Base-by-base conservation (phyloP, 2,329 filamentous ascomycete species). In the Colletotrichum lindemuthianum region DNA sequence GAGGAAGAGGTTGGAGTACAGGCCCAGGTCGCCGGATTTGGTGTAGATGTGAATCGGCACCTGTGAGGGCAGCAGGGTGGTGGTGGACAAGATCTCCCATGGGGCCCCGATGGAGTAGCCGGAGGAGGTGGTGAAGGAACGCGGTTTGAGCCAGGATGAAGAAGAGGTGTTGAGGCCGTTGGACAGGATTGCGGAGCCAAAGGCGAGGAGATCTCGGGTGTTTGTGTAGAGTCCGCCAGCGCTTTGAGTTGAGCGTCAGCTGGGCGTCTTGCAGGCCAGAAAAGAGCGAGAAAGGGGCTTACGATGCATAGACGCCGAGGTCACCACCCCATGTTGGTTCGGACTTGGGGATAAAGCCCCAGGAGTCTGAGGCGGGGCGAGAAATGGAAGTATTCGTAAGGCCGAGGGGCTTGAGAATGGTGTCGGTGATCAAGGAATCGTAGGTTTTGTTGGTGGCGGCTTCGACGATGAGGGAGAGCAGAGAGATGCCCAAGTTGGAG, bases 61-160 rank as follows among this genome's bases (percentile, higher is more conserved):
- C 51, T 68, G 70, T 50, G 72, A 70, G 15, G 69, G 69, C 6
- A 73, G 75, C 40, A 73, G 69, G 2, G 69, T 75, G 7, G 68
- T 69, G 6, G 75, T 73, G 36, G 75, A 73, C 8, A 70, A 59
- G 54, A 77, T 76, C 54, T 77, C 74, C 75, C 75, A 76, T 2
- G 73, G 74, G 3, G 71, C 74, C 16, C 77, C 76, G n/a, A 78
- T 65, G 3, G 75, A 77, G 55, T 76, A 73, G 4, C 74, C 75
- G 55, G 72, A 70, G 2, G 73, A 76, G 1, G 76, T 76, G 4
- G 79, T 82, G 69, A 75, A 75, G n/a, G 73, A 69, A 4, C 71
- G 70, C 3, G 78, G 81, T 66, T 83, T 81, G 66, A 84, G 73
- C 82, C 82, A 84, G n/a, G 73, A 71, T 3, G 77, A 72, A 1